phyloP scores from a whole-genome alignment of 1,139 yeast species.

The Yamadazyma pseudoaaseri region DNA sequence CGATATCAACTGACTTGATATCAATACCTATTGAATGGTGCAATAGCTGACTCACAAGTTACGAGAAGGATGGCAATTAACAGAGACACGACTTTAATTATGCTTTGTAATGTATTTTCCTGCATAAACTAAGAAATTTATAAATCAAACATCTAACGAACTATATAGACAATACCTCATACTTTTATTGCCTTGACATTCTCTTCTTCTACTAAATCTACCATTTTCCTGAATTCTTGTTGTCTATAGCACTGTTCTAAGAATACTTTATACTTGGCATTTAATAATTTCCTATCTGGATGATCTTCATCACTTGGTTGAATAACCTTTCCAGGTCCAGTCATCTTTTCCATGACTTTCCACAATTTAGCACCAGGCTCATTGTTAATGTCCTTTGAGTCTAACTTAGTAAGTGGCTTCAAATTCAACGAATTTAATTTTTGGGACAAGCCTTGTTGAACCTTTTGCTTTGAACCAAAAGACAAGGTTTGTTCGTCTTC shows the following conservation, averaged over 20 bases:
- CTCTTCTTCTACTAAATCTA: slow-evolving; percentile 52
- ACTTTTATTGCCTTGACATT: slow-evolving; percentile 9
- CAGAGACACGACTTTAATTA: too few relatives aligned
- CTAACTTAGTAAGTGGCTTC: slow-evolving; percentile 36
- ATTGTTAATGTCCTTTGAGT: slow-evolving; percentile 15
- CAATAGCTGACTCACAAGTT: too few relatives aligned
- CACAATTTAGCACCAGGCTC: slow-evolving; percentile 63
- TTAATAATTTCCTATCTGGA: slow-evolving; percentile 68
- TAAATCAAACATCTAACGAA: too few relatives aligned
- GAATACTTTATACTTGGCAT: slow-evolving; percentile 79
- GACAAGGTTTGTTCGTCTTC: slow-evolving; percentile 52
- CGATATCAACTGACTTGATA: too few relatives aligned
- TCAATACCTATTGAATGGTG: too few relatives aligned
- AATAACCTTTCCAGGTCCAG: slow-evolving; percentile 81
- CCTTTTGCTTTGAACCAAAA: slow-evolving; percentile 56
- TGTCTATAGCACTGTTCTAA: slow-evolving; percentile 85
- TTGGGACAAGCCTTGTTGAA: slow-evolving; percentile 48
- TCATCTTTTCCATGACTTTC: slow-evolving; percentile 81
- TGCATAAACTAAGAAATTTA: too few relatives aligned
- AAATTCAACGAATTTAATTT: slow-evolving; percentile 35
- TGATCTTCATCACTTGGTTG: slow-evolving; percentile 56
- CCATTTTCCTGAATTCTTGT: slow-evolving; percentile 67
- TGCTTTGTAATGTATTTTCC: too few relatives aligned
- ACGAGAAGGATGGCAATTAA: too few relatives aligned
- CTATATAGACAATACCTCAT: too few relatives aligned